A percentile compares a stretch with the other conserved stretches of the same genome.
Evolutionary conservation across 2,329 filamentous ascomycete genomes (phyloP).

Genomic region (Microcera coccophila): DNA sequence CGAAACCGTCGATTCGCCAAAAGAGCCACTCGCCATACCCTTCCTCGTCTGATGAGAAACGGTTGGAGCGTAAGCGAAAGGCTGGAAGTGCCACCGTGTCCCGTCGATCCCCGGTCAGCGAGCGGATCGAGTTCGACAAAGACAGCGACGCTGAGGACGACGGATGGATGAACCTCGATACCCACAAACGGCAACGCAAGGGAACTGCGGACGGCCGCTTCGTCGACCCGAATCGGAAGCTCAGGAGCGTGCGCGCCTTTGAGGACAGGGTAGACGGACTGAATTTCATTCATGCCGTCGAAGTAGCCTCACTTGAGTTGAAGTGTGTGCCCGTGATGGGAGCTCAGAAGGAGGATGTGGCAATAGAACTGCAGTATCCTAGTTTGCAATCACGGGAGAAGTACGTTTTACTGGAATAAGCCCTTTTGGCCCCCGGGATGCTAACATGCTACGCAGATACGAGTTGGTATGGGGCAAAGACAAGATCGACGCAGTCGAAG

Average conservation of each 20-base stretch:
- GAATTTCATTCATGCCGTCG: conserved; percentile 55
- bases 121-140: conserved; percentile 48
- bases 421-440: not conserved
- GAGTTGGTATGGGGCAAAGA: conserved; percentile 76
- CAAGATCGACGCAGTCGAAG: conserved; percentile 70
- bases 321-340: conserved; percentile 50
- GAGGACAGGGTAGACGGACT: conserved; percentile 40
- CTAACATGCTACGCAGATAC: conserved; percentile 30
- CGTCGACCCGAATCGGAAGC: conserved; percentile 44
- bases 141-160: conserved; percentile 50
- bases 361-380: conserved; percentile 78
- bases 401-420: conserved; percentile 38
- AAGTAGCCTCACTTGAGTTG: conserved; percentile 50
- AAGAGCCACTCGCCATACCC: conserved; percentile 43
- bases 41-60: conserved; percentile 38
- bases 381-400: conserved; percentile 66
- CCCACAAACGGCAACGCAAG: conserved; percentile 47
- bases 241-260: conserved; percentile 46
- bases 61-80: conserved; percentile 48
- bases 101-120: conserved; percentile 45
- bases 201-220: conserved; percentile 37
- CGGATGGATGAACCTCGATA: conserved; percentile 48
- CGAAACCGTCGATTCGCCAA: conserved; percentile 36
- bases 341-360: conserved; percentile 49
- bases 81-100: conserved; percentile 32